Percentiles rank a stretch among this genome's conserved stretches.
phyloP scores from a whole-genome alignment of 1,284 basidiomycete genomes.

The Mycena sp. region DNA sequence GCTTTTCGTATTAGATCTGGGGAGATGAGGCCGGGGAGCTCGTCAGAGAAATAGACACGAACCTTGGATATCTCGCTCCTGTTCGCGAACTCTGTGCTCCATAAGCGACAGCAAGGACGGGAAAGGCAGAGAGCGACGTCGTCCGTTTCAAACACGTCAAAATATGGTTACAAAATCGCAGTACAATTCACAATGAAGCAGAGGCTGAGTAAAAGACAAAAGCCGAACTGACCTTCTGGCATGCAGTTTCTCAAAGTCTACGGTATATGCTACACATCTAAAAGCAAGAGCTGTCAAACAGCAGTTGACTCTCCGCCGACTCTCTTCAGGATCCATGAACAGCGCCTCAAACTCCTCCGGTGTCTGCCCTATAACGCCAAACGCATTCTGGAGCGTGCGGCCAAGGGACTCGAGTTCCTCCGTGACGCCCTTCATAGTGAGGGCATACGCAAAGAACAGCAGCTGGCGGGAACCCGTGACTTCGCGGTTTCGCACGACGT shows the following conservation, averaged over 20 bases:
- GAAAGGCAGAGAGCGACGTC: background rate
- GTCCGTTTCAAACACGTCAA: background rate
- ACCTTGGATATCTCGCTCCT: conserved; percentile 31
- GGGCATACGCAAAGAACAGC: conserved; percentile 92
- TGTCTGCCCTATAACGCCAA: conserved; percentile 85
- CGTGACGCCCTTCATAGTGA: conserved; percentile 94
- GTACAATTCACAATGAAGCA: background rate
- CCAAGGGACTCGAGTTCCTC: conserved; percentile 86
- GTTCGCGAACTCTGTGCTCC: conserved; percentile 14
- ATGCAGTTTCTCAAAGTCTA: background rate
- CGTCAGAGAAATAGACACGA: background rate
- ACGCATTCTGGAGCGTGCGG: conserved; percentile 81
- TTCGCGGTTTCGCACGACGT: conserved; percentile 83
- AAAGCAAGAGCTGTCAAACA: conserved; percentile 14
- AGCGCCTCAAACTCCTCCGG: conserved; percentile 75
- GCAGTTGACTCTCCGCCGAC: background rate
- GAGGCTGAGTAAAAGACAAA: background rate
- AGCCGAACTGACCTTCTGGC: background rate
- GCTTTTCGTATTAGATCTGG: conserved; percentile 43
- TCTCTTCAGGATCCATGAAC: conserved; percentile 51
- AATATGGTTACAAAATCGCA: background rate
- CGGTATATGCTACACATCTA: background rate
- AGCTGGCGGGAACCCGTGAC: conserved; percentile 83
- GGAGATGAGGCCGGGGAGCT: background rate
- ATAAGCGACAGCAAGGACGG: conserved; percentile 1